These are phyloP conservation scores for Trifolium dubium DNA, from an alignment of 306 rosid species.

Conservation along the genomic window DNA sequence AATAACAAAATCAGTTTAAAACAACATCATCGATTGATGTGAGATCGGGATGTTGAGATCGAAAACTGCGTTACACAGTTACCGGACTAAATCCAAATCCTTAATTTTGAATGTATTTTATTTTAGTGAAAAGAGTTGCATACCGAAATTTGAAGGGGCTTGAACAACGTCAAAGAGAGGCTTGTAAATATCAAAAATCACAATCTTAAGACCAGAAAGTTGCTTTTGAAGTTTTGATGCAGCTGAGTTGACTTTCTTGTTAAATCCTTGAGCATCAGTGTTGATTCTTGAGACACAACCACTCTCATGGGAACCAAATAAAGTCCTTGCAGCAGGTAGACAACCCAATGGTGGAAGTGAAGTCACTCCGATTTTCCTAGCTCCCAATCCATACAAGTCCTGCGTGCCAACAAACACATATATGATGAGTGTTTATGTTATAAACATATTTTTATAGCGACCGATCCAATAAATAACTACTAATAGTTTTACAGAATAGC, in stretches of 20 bases:
- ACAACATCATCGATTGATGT: no score
- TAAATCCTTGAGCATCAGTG: constrained; percentile 74
- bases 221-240: constrained; percentile 73
- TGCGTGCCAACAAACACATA: constrained; percentile 40
- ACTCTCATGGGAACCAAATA: constrained; percentile 62
- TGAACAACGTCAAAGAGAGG: constrained; percentile 74
- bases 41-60: no score
- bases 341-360: constrained; percentile 97
- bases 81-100: background rate
- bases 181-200: constrained; percentile 78
- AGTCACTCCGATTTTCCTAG: constrained; percentile 87
- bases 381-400: constrained; percentile 81
- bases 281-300: constrained; percentile 79
- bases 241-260: constrained; percentile 70
- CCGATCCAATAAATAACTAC: background rate
- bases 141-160: constrained; percentile 82
- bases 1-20: no score
- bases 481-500: background rate
- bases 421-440: no score
- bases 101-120: constrained; percentile 16
- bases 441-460: background rate
- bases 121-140: constrained; percentile 4
- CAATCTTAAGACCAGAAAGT: constrained; percentile 74
- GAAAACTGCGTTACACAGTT: no score
- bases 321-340: constrained; percentile 73